Conservation (phyloP, 495 filamentous ascomycete genomes). For the Podospora didyma region DNA sequence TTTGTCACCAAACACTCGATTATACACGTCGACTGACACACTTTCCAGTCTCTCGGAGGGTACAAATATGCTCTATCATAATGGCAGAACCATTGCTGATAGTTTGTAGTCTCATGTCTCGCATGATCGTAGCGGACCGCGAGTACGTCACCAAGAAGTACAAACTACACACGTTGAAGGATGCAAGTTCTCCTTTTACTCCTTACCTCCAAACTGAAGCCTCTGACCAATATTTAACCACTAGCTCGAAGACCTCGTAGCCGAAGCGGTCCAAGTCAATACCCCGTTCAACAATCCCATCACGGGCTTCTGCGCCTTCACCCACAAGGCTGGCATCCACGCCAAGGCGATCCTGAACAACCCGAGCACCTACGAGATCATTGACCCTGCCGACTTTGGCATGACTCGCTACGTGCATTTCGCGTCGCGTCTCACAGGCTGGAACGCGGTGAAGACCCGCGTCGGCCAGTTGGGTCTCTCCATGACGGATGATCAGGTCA, state of each 20-base stretch:
- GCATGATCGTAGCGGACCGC: constrained; percentile 69
- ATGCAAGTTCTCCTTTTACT: constrained; percentile 14
- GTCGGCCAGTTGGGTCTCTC: constrained; percentile 77
- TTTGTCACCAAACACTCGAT: neutral
- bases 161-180: constrained; percentile 70
- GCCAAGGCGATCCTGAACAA: constrained; percentile 92
- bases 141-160: constrained; percentile 77
- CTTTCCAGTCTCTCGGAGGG: constrained; percentile 38
- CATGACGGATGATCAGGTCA: constrained; percentile 88
- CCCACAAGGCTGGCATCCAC: constrained; percentile 94
- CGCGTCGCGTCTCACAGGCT: constrained; percentile 76
- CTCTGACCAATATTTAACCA: constrained; percentile 2
- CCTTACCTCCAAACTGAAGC: neutral
- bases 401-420: constrained; percentile 90
- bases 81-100: too few species aligned
- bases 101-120: constrained; percentile 60
- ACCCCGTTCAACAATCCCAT: constrained; percentile 79
- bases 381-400: constrained; percentile 88
- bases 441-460: constrained; percentile 95
- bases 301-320: constrained; percentile 90
- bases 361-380: constrained; percentile 84
- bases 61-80: too few species aligned
- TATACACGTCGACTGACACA: constrained; percentile 7
- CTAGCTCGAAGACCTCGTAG: constrained; percentile 70
- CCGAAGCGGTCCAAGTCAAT: constrained; percentile 69